Evolutionary conservation across 371 early-diverging fungal species (phyloP).

Genomic region (Mortierella sp.): DNA sequence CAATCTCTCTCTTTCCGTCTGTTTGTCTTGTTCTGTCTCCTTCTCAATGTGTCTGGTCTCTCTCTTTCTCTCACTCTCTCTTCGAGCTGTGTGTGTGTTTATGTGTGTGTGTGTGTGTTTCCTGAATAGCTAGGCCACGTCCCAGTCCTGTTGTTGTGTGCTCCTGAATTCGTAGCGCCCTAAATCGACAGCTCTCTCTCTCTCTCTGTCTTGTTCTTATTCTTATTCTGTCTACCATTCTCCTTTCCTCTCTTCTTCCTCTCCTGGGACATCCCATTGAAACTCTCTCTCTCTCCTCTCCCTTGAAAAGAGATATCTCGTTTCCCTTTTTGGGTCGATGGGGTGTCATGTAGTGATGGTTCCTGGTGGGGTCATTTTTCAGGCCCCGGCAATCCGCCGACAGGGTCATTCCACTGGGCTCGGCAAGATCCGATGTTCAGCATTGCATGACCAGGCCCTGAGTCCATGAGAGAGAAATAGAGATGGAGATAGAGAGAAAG

Average conservation of each 20-base stretch:
- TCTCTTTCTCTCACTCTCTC: background rate
- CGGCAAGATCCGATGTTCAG: background rate
- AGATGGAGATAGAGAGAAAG: slow-evolving; percentile 4
- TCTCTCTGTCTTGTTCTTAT: slow-evolving; percentile 11
- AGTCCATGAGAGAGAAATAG: background rate
- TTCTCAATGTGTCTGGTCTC: background rate
- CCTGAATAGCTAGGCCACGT: no score
- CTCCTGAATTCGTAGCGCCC: slow-evolving; percentile 30
- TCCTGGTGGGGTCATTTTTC: no score
- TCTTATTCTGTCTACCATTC: slow-evolving; percentile 2
- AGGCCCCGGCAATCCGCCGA: no score
- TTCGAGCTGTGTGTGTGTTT: background rate
- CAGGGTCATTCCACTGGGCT: no score
- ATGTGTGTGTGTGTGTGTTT: background rate
- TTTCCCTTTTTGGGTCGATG: no score
- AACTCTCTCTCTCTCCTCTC: no score
- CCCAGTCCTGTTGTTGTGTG: background rate
- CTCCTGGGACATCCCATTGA: no score
- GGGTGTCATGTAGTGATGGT: no score
- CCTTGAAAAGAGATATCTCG: no score
- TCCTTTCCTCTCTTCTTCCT: no score
- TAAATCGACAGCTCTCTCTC: background rate
- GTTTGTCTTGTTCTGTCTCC: background rate
- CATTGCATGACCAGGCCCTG: background rate
- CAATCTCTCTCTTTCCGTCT: slow-evolving; percentile 2